Percentiles rank a stretch among this genome's conserved stretches.
Evolutionary conservation across 2,329 filamentous ascomycete genomes (phyloP).

Genomic region (Lecanosticta acicola): DNA sequence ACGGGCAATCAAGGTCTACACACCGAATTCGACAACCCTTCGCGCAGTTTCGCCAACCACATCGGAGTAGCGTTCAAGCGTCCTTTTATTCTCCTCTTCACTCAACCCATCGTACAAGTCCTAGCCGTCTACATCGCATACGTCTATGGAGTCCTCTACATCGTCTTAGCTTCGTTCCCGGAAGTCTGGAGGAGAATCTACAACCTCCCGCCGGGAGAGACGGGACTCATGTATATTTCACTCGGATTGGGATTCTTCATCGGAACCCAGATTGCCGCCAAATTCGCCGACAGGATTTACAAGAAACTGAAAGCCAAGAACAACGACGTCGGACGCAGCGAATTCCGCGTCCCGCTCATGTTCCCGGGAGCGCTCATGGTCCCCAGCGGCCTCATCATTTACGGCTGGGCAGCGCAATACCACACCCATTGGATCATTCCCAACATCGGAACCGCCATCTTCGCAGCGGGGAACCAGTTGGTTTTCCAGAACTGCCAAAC

Average conservation of each 20-base stretch:
- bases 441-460: conserved; percentile 53
- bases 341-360: conserved; percentile 49
- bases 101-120: conserved; percentile 35
- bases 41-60: conserved; percentile 30
- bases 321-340: conserved; percentile 34
- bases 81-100: conserved; percentile 34
- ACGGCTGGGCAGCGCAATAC: conserved; percentile 54
- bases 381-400: conserved; percentile 52
- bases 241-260: conserved; percentile 58
- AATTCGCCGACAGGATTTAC: conserved; percentile 35
- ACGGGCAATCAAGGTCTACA: conserved; percentile 57
- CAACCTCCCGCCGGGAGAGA: conserved; percentile 25
- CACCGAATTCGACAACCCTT: conserved; percentile 42
- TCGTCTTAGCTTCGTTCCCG: conserved; percentile 35
- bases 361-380: conserved; percentile 51
- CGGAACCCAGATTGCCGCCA: conserved; percentile 40
- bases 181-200: conserved; percentile 29
- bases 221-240: conserved; percentile 42
- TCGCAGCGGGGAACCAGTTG: conserved; percentile 52
- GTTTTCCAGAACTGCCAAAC: conserved; percentile 56
- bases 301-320: conserved; percentile 35
- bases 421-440: conserved; percentile 55
- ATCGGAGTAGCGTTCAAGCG: conserved; percentile 31
- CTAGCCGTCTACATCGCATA: conserved; percentile 36
- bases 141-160: conserved; percentile 37